Conservation (phyloP, 192 early-diverging fungal genomes). For the Backusella australiensis region DNA sequence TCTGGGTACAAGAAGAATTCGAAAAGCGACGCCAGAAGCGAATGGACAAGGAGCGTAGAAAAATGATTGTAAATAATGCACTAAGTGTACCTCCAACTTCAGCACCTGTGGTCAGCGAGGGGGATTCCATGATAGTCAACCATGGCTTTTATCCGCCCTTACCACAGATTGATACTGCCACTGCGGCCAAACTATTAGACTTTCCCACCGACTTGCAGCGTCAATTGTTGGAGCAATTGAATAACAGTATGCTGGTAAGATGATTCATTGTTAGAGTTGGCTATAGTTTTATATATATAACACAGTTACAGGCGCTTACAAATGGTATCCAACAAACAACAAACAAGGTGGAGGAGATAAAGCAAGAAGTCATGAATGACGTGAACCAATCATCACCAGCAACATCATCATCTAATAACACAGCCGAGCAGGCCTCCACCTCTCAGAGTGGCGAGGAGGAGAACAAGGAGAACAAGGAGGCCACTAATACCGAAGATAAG, state of each 20-base stretch:
- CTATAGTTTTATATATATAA: neutral
- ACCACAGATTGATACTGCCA: constrained; percentile 16
- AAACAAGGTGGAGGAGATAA: neutral
- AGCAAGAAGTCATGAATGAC: neutral
- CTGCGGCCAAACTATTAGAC: constrained; percentile 23
- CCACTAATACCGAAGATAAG: neutral
- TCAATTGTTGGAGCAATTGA: constrained; percentile 29
- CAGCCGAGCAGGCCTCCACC: constrained; percentile 9
- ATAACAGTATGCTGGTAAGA: constrained; percentile 23
- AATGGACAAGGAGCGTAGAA: constrained; percentile 57
- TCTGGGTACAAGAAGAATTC: constrained; percentile 70
- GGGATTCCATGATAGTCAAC: neutral
- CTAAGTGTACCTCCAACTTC: constrained; percentile 14
- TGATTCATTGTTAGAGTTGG: too few relatives aligned
- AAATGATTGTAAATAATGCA: constrained; percentile 26
- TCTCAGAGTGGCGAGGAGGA: neutral
- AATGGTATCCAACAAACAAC: constrained; percentile 11
- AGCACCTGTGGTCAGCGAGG: neutral
- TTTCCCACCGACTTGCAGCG: constrained; percentile 26
- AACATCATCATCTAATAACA: constrained; percentile 16
- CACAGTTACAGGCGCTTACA: neutral
- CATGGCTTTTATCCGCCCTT: constrained; percentile 17
- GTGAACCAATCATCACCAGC: neutral
- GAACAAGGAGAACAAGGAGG: neutral
- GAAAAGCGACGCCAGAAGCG: constrained; percentile 59